These are phyloP conservation scores for Ceratocystis cacaofunesta DNA, from an alignment of 2,329 filamentous ascomycete species.

Conservation along the genomic window DNA sequence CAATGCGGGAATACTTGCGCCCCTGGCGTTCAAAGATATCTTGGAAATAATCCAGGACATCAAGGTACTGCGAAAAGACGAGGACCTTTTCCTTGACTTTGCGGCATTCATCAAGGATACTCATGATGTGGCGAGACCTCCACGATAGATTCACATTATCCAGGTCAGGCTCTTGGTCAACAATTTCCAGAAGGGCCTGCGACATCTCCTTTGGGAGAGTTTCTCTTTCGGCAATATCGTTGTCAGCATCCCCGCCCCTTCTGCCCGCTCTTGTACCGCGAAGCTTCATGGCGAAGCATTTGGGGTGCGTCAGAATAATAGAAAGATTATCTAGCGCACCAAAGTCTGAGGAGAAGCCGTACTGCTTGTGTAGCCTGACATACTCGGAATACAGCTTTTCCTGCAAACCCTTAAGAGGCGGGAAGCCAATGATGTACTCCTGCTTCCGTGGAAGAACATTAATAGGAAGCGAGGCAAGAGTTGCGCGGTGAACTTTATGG, in stretches of 20 bases:
- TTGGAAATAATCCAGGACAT: conserved; percentile 55
- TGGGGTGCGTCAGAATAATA: conserved; percentile 39
- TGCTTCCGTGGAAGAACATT: conserved; percentile 57
- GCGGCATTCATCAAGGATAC: conserved; percentile 52
- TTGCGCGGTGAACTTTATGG: conserved; percentile 64
- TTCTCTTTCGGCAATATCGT: conserved; percentile 2
- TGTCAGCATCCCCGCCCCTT: not conserved
- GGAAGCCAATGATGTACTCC: conserved; percentile 67
- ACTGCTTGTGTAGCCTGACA: conserved; percentile 21
- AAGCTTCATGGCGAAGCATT: conserved; percentile 29
- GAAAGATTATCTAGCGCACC: conserved; percentile 27
- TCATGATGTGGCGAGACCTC: conserved; percentile 25
- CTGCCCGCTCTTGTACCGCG: conserved; percentile 14
- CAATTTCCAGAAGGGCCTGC: conserved; percentile 1
- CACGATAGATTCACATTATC: conserved; percentile 32
- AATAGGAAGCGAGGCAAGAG: conserved; percentile 46
- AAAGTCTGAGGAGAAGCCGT: conserved; percentile 21
- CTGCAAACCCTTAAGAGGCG: conserved; percentile 49
- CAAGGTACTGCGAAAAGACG: conserved; percentile 61
- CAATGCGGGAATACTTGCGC: conserved; percentile 43
- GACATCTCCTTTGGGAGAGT: conserved; percentile 7
- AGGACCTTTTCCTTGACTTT: conserved; percentile 56
- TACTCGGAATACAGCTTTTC: conserved; percentile 42
- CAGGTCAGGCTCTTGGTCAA: conserved; percentile 10
- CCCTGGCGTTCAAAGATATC: conserved; percentile 35